Evolutionary conservation across 805 yeast genomes (phyloP).

Genomic region (Debaryomyces prosopidis): DNA sequence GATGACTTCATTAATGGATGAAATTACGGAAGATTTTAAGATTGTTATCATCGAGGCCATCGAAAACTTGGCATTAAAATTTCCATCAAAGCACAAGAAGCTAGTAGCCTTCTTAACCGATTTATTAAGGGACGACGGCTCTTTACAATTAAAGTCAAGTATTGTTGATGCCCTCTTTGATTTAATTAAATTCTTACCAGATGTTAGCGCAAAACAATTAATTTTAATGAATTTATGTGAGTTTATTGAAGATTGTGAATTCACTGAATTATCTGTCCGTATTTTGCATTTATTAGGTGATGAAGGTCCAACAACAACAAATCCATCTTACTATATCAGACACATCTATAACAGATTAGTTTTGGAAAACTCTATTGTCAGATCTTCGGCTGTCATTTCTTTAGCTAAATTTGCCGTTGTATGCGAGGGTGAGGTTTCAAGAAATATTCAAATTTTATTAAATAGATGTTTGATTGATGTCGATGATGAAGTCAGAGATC

Average conservation of each 20-base stretch:
- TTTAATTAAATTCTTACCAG: conserved; percentile 81
- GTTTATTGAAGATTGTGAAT: conserved; percentile 97
- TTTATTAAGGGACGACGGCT: conserved; percentile 87
- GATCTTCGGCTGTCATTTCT: conserved; percentile 94
- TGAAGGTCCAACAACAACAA: conserved; percentile 86
- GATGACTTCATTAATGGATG: conserved; percentile 85
- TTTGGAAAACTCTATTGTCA: conserved; percentile 89
- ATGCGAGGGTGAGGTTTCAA: conserved; percentile 64
- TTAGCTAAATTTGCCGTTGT: conserved; percentile 86
- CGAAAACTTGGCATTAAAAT: conserved; percentile 85
- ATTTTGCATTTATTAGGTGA: conserved; percentile 88
- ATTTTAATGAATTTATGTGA: conserved; percentile 92
- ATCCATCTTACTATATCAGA: conserved; percentile 89
- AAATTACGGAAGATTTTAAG: conserved; percentile 94
- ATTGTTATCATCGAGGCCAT: conserved; percentile 94
- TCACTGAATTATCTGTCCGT: conserved; percentile 89
- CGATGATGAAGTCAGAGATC: conserved; percentile 97
- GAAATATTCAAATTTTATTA: conserved; percentile 73
- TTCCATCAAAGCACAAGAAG: conserved; percentile 85
- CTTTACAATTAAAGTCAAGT: conserved; percentile 77
- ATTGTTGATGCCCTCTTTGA: conserved; percentile 93
- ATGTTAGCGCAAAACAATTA: conserved; percentile 64
- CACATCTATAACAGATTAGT: conserved; percentile 97
- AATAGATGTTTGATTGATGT: conserved; percentile 82
- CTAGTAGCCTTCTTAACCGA: conserved; percentile 82